Evolutionary conservation across 2,329 filamentous ascomycete genomes (phyloP).

Genomic region (Diaporthe vaccinii): DNA sequence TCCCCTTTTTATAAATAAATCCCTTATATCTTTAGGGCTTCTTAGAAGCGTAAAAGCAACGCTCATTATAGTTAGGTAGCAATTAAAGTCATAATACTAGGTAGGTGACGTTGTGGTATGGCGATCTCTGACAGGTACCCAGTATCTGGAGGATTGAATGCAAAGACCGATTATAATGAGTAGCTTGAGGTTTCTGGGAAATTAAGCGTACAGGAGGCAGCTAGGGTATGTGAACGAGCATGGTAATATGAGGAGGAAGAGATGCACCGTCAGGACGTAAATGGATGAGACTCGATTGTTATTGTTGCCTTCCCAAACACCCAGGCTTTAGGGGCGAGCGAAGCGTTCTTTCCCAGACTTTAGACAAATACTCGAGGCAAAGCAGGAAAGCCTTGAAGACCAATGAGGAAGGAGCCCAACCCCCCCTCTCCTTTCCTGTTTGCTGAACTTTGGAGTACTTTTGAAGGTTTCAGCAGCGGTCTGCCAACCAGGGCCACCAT

Average conservation of each 20-base stretch:
- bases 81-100: too few relatives aligned
- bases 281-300: not conserved
- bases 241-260: not conserved
- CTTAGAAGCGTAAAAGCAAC: too few relatives aligned
- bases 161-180: too few relatives aligned
- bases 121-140: too few relatives aligned
- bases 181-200: too few relatives aligned
- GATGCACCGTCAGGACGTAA: not conserved
- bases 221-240: too few relatives aligned
- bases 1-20: too few relatives aligned
- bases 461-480: not conserved
- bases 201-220: too few relatives aligned
- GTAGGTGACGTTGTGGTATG: too few relatives aligned
- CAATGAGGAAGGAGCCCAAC: not conserved
- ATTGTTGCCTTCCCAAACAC: not conserved
- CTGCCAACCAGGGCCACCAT: not conserved
- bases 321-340: accelerated
- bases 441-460: not conserved
- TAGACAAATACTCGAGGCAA: not conserved
- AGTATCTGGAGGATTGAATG: too few relatives aligned
- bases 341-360: not conserved
- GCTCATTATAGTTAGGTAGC: too few relatives aligned
- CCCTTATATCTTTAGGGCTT: too few relatives aligned
- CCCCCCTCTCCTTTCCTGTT: not conserved
- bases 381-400: not conserved